A percentile compares a stretch with the other conserved stretches of the same genome.
Conservation (phyloP, 1,284 basidiomycete species). For the Ganoderma leucocontextum region DNA sequence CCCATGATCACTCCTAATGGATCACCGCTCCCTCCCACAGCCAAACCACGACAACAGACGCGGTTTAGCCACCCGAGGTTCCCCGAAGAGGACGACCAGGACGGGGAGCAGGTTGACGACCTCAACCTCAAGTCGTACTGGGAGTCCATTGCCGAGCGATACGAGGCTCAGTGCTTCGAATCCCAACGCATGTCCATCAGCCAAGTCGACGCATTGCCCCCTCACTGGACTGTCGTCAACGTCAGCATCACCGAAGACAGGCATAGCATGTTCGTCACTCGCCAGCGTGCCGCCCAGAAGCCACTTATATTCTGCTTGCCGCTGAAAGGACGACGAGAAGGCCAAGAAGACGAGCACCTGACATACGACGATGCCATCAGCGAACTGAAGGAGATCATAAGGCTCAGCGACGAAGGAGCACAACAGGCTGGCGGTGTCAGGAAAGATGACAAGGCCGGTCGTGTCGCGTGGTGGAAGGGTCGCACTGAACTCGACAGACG, state of each 20-base stretch:
- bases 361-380: constrained; percentile 78
- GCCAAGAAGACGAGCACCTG: constrained; percentile 78
- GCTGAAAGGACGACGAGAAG: constrained; percentile 83
- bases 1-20: constrained; percentile 58
- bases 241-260: constrained; percentile 86
- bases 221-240: constrained; percentile 87
- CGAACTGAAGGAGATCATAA: constrained; percentile 85
- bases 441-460: constrained; percentile 68
- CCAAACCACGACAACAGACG: constrained; percentile 22
- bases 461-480: constrained; percentile 87
- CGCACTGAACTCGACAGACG: constrained; percentile 80
- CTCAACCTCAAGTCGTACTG: constrained; percentile 62
- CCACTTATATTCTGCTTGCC: constrained; percentile 91
- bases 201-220: constrained; percentile 64
- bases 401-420: constrained; percentile 79
- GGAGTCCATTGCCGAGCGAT: constrained; percentile 61
- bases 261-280: constrained; percentile 85
- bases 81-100: constrained; percentile 47
- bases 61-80: constrained; percentile 29
- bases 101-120: constrained; percentile 46
- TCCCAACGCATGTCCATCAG: constrained; percentile 47
- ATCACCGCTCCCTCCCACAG: constrained; percentile 44
- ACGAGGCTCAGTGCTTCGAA: constrained; percentile 57
- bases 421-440: constrained; percentile 78
- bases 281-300: constrained; percentile 69